phyloP scores from a whole-genome alignment of 129 eudicot species.

The Heracleum sosnowskyi region DNA sequence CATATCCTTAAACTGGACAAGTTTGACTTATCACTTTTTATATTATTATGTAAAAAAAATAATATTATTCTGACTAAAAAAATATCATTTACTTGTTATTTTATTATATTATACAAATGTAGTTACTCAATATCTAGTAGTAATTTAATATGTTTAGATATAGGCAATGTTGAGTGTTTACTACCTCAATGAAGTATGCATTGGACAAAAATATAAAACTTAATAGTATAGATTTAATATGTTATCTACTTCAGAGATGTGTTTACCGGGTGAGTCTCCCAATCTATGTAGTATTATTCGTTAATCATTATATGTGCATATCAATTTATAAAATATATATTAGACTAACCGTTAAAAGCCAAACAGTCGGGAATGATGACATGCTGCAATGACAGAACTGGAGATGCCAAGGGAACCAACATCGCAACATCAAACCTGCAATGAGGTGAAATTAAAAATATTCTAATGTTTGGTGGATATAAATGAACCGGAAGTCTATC shows the following conservation, averaged over 20 bases:
- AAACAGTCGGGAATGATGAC: slow-evolving; percentile 49
- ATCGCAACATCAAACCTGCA: slow-evolving; percentile 88
- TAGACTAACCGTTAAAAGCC: slow-evolving; percentile 37
- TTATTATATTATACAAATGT: neutral
- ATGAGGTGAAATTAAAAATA: slow-evolving; percentile 10
- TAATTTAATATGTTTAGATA: neutral
- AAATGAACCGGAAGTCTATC: neutral
- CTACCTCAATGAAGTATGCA: neutral
- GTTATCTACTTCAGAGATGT: neutral
- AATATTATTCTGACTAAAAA: neutral
- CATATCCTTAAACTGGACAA: no score
- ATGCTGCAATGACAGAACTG: slow-evolving; percentile 82
- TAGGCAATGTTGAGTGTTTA: no score
- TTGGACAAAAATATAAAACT: neutral
- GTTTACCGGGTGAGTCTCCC: neutral
- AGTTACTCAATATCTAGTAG: neutral
- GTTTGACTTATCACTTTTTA: neutral
- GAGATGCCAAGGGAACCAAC: slow-evolving; percentile 70
- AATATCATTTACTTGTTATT: no score
- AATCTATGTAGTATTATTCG: no score
- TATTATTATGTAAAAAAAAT: no score
- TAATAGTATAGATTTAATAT: neutral
- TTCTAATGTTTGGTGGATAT: neutral
- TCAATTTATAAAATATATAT: neutral
- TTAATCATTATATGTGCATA: neutral